These are phyloP conservation scores for Acorus calamus DNA, from an alignment of 106 monocot species.

Conservation along the genomic window DNA sequence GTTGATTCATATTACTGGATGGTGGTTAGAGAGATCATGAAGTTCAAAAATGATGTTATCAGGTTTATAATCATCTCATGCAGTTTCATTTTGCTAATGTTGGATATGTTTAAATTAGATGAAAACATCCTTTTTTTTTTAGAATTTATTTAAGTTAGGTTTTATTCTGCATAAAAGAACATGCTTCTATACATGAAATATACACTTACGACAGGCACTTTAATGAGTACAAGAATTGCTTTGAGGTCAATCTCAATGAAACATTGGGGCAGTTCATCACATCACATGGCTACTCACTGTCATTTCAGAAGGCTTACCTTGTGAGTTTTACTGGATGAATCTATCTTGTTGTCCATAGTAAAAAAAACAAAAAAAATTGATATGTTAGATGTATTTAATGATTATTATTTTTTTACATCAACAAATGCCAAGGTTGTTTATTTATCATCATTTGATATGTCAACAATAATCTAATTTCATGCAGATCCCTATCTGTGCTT, in stretches of 20 bases:
- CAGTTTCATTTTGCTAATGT: too few relatives aligned
- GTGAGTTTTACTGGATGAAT: conserved; percentile 23
- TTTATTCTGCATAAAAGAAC: too few relatives aligned
- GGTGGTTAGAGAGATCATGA: conserved; percentile 65
- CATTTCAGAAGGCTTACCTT: conserved; percentile 81
- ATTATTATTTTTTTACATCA: too few relatives aligned
- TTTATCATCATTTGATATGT: background rate
- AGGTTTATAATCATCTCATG: conserved; percentile 21
- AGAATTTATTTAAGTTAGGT: too few relatives aligned
- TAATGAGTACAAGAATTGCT: conserved; percentile 54
- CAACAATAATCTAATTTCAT: background rate
- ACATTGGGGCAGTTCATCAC: conserved; percentile 71
- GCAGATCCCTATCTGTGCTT: conserved; percentile 81
- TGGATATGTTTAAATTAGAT: too few relatives aligned
- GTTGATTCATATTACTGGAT: conserved; percentile 55
- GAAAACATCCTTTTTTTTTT: too few relatives aligned
- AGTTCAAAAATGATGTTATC: conserved; percentile 62
- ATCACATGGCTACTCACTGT: conserved; percentile 66
- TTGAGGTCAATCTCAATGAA: conserved; percentile 59
- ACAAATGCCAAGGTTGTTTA: too few relatives aligned
- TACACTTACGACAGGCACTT: conserved; percentile 43
- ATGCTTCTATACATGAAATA: background rate
- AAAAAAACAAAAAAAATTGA: too few relatives aligned
- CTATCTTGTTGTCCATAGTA: too few relatives aligned
- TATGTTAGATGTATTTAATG: too few relatives aligned